A percentile compares a stretch with the other conserved stretches of the same genome.
Evolutionary conservation across 495 filamentous ascomycete genomes (phyloP).

Genomic region (Neurospora sp.): DNA sequence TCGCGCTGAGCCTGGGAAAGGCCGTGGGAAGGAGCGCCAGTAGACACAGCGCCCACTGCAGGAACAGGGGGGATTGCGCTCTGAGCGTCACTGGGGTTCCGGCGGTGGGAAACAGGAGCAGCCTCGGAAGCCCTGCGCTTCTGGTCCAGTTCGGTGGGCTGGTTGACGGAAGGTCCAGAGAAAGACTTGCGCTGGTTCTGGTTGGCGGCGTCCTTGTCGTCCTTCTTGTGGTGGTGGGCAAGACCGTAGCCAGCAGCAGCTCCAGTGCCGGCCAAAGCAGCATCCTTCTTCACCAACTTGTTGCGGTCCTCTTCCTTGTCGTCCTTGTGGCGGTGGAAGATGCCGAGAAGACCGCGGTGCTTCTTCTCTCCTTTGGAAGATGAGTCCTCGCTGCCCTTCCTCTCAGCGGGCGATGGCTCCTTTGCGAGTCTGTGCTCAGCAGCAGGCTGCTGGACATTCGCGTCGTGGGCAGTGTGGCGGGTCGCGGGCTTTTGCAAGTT

Average conservation of each 20-base stretch:
- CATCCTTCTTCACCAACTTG: slow-evolving; percentile 15
- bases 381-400: background rate
- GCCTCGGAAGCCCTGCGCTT: background rate
- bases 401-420: background rate
- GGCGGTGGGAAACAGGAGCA: background rate
- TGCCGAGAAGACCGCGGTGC: slow-evolving; percentile 12
- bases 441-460: background rate
- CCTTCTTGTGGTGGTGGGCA: slow-evolving; percentile 12
- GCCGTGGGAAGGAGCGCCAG: background rate
- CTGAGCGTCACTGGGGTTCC: background rate
- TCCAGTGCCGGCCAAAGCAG: slow-evolving; percentile 18
- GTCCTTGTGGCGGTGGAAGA: slow-evolving; percentile 25
- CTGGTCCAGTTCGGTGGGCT: background rate
- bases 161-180: slow-evolving; percentile 1
- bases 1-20: background rate
- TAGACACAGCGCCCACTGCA: background rate
- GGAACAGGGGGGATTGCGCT: background rate
- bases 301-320: slow-evolving; percentile 9
- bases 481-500: background rate
- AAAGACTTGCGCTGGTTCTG: background rate
- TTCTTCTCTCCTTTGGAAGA: slow-evolving; percentile 14
- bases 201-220: background rate
- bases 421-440: background rate
- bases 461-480: background rate
- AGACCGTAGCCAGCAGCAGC: slow-evolving; percentile 8